These are phyloP conservation scores for Hortaea werneckii DNA, from an alignment of 2,329 filamentous ascomycete species.

Conservation along the genomic window DNA sequence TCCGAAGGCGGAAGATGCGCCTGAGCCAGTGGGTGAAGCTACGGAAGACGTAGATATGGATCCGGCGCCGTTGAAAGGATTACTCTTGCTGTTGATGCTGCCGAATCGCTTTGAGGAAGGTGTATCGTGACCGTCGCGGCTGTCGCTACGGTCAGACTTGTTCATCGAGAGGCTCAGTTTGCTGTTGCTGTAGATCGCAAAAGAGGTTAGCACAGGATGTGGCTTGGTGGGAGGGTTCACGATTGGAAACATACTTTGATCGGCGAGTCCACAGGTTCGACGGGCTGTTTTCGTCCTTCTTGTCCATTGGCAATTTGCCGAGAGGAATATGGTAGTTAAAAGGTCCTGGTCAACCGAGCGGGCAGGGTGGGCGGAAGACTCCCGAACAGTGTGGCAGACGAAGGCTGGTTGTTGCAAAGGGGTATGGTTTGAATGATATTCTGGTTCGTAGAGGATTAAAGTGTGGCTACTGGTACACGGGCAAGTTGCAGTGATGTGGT, in stretches of 20 bases:
- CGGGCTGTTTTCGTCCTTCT: slow-evolving; percentile 25
- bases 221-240: slow-evolving; percentile 1
- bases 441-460: neutral
- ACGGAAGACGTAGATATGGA: slow-evolving; percentile 56
- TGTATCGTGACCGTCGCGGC: slow-evolving; percentile 45
- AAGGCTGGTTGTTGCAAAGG: neutral
- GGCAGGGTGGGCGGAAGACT: slow-evolving; percentile 1
- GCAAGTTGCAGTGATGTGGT: neutral
- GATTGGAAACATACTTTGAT: slow-evolving; percentile 56
- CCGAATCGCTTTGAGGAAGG: slow-evolving; percentile 65
- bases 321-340: neutral
- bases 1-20: slow-evolving; percentile 81
- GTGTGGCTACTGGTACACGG: neutral
- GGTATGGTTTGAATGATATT: neutral
- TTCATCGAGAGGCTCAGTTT: slow-evolving; percentile 84
- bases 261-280: slow-evolving; percentile 62
- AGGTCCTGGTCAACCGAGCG: slow-evolving; percentile 1
- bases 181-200: slow-evolving; percentile 51
- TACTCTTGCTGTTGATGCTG: slow-evolving; percentile 56
- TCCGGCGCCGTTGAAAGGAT: slow-evolving; percentile 68
- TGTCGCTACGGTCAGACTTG: slow-evolving; percentile 43
- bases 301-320: slow-evolving; percentile 17
- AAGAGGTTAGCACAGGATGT: slow-evolving; percentile 13
- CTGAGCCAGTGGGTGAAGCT: slow-evolving; percentile 59
- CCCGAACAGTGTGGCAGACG: neutral